Conservation (phyloP, 2,329 filamentous ascomycete genomes). For the Rugonectria rugulosa region DNA sequence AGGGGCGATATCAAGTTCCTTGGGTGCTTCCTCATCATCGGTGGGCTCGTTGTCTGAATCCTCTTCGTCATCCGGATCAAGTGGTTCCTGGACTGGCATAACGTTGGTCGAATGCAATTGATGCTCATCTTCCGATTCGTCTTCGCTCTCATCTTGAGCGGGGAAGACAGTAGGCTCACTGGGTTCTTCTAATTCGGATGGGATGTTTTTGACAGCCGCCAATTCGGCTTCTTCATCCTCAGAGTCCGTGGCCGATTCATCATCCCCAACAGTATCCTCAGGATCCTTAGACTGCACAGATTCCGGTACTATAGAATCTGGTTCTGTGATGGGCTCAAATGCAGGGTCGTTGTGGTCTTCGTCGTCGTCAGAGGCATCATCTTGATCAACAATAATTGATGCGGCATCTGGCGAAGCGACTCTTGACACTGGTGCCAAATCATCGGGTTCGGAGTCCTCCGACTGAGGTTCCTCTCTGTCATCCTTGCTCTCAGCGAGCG, state of each 20-base stretch:
- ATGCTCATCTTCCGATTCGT: background rate
- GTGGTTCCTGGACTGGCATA: background rate
- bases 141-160: background rate
- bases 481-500: background rate
- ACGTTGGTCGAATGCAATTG: background rate
- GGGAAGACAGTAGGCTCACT: background rate
- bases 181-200: background rate
- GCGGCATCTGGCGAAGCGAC: background rate
- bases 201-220: background rate
- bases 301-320: background rate
- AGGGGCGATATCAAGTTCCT: too few species aligned
- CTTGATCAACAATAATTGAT: background rate
- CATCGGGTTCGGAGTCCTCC: background rate
- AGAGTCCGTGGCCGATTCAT: background rate
- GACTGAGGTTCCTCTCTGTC: background rate
- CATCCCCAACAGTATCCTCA: background rate
- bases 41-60: background rate
- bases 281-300: background rate
- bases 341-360: background rate
- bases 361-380: background rate
- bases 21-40: background rate
- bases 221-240: conserved; percentile 11
- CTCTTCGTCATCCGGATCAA: background rate
- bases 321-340: background rate
- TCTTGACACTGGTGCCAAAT: background rate